A percentile compares a stretch with the other conserved stretches of the same genome.
Evolutionary conservation across 805 yeast species (phyloP).

Genomic region (Teunomyces funiuensis): DNA sequence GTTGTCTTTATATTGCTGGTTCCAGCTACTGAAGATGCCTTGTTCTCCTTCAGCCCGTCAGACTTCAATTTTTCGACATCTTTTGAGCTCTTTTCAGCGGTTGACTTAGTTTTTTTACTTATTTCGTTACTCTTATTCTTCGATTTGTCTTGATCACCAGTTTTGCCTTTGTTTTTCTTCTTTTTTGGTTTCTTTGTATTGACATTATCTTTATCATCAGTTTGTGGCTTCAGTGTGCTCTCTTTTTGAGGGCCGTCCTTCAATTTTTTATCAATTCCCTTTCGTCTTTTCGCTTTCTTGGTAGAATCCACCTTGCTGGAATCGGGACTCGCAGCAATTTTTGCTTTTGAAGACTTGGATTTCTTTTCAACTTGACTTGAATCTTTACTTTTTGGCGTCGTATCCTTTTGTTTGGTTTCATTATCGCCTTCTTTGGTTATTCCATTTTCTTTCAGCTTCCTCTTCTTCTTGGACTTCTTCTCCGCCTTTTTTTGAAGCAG

Average conservation of each 20-base stretch:
- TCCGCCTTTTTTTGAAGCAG: constrained; percentile 9
- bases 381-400: constrained; percentile 9
- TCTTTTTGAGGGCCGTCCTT: neutral
- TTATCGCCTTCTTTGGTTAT: constrained; percentile 8
- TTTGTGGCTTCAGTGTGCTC: neutral
- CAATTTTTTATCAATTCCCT: constrained; percentile 6
- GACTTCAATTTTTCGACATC: neutral
- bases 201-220: neutral
- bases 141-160: neutral
- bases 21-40: too few species aligned
- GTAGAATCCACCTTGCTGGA: constrained; percentile 10
- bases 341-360: neutral
- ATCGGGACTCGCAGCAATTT: constrained; percentile 1
- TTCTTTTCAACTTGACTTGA: neutral
- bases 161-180: constrained; percentile 12
- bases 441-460: constrained; percentile 2
- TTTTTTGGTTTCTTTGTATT: constrained; percentile 10
- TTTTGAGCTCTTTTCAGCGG: constrained; percentile 3
- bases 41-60: too few species aligned
- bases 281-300: constrained; percentile 10
- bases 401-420: constrained; percentile 5
- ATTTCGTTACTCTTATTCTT: neutral
- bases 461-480: constrained; percentile 3
- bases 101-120: neutral
- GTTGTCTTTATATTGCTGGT: too few species aligned